Evolutionary conservation across 2,329 filamentous ascomycete genomes (phyloP).

Genomic region (Coccinonectria pachysandricola): DNA sequence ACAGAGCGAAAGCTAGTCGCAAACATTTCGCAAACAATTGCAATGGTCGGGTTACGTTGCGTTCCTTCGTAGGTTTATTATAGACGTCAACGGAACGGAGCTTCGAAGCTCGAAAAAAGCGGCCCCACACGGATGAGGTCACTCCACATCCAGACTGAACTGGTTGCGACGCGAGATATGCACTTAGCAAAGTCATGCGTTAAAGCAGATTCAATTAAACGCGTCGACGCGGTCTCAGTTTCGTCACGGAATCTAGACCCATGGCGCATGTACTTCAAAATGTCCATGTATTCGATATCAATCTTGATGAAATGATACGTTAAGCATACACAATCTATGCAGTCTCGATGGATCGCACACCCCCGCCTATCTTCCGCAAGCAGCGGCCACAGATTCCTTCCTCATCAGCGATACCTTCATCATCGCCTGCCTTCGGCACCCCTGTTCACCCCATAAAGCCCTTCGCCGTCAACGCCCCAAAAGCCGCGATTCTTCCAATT

Average conservation of each 20-base stretch:
- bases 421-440: conserved; percentile 82
- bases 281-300: too few relatives aligned
- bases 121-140: conserved; percentile 22
- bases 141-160: too few relatives aligned
- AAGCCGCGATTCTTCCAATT: conserved; percentile 70
- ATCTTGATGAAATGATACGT: conserved; percentile 5
- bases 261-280: too few relatives aligned
- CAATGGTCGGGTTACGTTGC: conserved; percentile 1
- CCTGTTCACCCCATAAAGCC: conserved; percentile 69
- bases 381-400: conserved; percentile 23
- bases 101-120: conserved; percentile 4
- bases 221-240: conserved; percentile 25
- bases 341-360: conserved; percentile 29
- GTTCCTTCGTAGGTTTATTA: too few relatives aligned
- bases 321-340: conserved; percentile 4
- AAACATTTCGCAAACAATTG: conserved; percentile 16
- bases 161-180: conserved; percentile 9
- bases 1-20: conserved; percentile 14
- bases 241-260: conserved; percentile 1
- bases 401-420: conserved; percentile 65
- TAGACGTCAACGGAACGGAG: too few relatives aligned
- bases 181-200: conserved; percentile 15
- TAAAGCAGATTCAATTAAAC: conserved; percentile 27
- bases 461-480: conserved; percentile 41
- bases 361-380: conserved; percentile 28